Base-by-base conservation (phyloP, 1,284 basidiomycete species). In the Mycosarcoma mackinlayi region DNA sequence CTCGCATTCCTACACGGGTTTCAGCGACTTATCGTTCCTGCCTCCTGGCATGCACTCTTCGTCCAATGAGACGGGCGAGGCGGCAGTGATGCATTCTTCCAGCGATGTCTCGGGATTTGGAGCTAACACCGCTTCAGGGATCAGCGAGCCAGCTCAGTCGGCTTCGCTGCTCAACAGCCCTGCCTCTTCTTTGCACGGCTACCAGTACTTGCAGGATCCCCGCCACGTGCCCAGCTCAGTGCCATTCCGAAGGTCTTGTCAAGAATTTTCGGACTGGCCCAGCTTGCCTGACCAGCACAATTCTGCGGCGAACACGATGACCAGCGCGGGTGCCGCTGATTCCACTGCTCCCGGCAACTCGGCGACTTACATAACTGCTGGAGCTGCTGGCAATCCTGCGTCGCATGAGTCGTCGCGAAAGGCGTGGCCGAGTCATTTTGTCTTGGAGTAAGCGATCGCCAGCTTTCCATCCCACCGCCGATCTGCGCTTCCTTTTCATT, bases 161-260 rank as follows among this genome's bases (percentile, higher is more conserved):
- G 41, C 42, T 6, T 73, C 64, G 13, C 45, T 68, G 45, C 51
- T 62, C 40, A 73, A 73, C 57, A 73, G 69, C 45, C 69, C 69
- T 1, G 67, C 61, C 18, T 63, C 59, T 4, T 68, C 69, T 8
- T 19, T 68, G 21, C 69, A 68, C 19, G 69, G 59, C n/a, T 68
- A 63, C 34, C 50, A 59, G 25, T 63, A 58, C 30, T 25, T 56
- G 14, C 59, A 54, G 38, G 54, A 61, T 16, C 60, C 60, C 34
- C 64, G 63, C 34, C 56, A 66, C 34, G 40, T 60, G 38, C 52
- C 61, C 9, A 60, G 47, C 45, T 54, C 55, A 34, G 51, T 57
- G 23, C 51, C 60, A 2, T 63, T 64, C 28, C 60, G 60, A 19
- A 51, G 66, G 13, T 56, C 55, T 4, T 63, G 60, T 23, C 56